These are phyloP conservation scores for Cryptosporidium parvum DNA, from an alignment of 169 alveolate species.

Conservation along the genomic window DNA sequence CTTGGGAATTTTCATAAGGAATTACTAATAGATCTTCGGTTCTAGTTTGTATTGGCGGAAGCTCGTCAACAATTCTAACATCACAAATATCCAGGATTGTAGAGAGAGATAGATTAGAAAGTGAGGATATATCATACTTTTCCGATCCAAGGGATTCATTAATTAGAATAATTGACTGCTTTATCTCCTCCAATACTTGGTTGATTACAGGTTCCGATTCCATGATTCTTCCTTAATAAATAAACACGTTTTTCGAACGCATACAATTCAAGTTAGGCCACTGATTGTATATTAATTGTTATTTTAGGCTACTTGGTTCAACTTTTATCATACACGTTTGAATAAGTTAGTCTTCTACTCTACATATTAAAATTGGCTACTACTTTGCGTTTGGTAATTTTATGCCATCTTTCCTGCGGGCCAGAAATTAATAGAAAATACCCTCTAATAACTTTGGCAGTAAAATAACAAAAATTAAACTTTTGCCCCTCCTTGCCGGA, in stretches of 20 bases:
- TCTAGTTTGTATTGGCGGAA: constrained; percentile 40
- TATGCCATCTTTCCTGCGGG: constrained; percentile 45
- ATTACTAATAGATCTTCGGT: constrained; percentile 24
- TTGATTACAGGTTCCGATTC: constrained; percentile 33
- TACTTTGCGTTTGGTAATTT: constrained; percentile 38
- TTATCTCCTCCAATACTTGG: constrained; percentile 63
- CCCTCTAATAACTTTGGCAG: constrained; percentile 31
- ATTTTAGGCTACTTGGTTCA: constrained; percentile 8
- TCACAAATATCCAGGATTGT: constrained; percentile 53
- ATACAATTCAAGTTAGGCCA: constrained; percentile 24
- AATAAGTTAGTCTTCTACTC: constrained; percentile 9
- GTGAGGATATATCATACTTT: constrained; percentile 48
- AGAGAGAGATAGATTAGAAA: constrained; percentile 43
- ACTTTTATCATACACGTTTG: constrained; percentile 24
- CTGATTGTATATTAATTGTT: constrained; percentile 8
- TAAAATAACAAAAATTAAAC: constrained; percentile 10
- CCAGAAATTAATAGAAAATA: background rate
- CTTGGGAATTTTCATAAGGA: constrained; percentile 39
- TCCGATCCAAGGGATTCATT: constrained; percentile 55
- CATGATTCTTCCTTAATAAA: constrained; percentile 9
- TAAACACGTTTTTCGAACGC: constrained; percentile 7
- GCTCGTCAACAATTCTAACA: constrained; percentile 51
- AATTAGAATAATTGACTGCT: constrained; percentile 48
- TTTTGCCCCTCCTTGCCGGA: constrained; percentile 39
- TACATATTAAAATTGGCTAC: constrained; percentile 22